phyloP scores from a whole-genome alignment of 2,329 filamentous ascomycete species.

The Aspergillus sojae region DNA sequence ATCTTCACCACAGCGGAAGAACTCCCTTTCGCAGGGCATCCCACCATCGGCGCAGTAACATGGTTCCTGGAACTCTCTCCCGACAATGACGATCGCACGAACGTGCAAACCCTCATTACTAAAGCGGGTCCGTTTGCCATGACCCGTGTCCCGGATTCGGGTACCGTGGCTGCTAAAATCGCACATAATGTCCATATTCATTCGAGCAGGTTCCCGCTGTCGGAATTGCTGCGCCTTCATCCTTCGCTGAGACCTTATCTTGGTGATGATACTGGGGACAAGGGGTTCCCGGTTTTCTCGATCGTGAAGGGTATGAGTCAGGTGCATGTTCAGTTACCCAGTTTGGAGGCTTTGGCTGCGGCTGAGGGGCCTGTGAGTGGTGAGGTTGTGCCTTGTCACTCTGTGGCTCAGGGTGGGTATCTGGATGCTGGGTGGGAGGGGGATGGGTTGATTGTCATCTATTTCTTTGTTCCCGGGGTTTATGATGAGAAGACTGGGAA shows the following conservation, averaged over 20 bases:
- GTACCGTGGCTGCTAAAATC: not conserved
- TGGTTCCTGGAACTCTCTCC: conserved; percentile 35
- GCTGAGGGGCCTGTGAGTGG: conserved; percentile 28
- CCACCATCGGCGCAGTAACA: conserved; percentile 58
- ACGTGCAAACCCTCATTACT: conserved; percentile 48
- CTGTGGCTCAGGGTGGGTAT: conserved; percentile 15
- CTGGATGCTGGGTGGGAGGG: conserved; percentile 39
- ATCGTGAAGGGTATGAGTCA: conserved; percentile 56
- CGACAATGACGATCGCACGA: not conserved
- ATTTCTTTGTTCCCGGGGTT: conserved; percentile 40
- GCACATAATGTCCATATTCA: conserved; percentile 43
- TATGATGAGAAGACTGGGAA: conserved; percentile 61
- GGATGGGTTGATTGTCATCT: conserved; percentile 31
- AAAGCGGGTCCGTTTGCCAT: conserved; percentile 62
- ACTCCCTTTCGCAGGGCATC: conserved; percentile 62
- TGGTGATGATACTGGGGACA: not conserved
- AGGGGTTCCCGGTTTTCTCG: conserved; percentile 36
- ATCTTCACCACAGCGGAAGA: conserved; percentile 58
- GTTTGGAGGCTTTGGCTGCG: conserved; percentile 59
- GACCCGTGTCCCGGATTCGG: conserved; percentile 6
- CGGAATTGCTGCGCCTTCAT: conserved; percentile 30
- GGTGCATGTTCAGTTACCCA: conserved; percentile 64
- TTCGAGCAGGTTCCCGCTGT: conserved; percentile 25
- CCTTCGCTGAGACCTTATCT: conserved; percentile 28
- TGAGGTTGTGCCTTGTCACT: conserved; percentile 21